Evolutionary conservation across 306 rosid species (phyloP), one percentile per base, ranked within the genome.

Genomic region (Rubus parviflorus): DNA sequence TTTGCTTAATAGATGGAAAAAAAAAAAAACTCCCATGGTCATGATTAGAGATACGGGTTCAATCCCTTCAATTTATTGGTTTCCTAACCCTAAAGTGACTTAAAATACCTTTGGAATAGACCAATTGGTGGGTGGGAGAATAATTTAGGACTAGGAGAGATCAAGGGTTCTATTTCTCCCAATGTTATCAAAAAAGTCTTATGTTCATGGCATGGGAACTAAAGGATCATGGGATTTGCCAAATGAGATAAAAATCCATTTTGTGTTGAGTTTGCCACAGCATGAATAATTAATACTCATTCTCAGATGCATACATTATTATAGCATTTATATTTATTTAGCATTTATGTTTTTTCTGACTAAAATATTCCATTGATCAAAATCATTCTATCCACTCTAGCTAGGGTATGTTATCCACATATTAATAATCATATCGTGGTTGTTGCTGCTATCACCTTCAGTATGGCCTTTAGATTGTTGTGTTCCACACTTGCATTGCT

Each of bases 301-400:
- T 61, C 66, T 25, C 35, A 30, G 40, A 13, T 51, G 64, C 15
- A 10, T 22, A n/a, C 65, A 63, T 63, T 63, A 63, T 42, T 40
- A 8, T 65, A 41, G 70, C 35, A 68, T 23, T 37, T n/a, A 6
- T 23, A 68, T 68, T 11, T 43, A 20, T 68, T 23, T 37, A 52
- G 25, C 41, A 61, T 60, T 62, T 17, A 51, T 67, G 61, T 51
- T 51, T 69, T 4, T 25, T 48, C 25, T 48, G 77, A 22, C 63
- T 60, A 70, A 20, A 19, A 40, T 46, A 62, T 63, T 48, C 60
- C 62, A 42, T 79, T 66, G 60, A 68, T 68, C 8, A 70, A 78
- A 8, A 5, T 70, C 64, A 60, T 71, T 37, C 70, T 20, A 72
- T 60, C 54, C 52, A 42, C 68, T 41, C 6, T 48, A 22, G 58